Conservation (phyloP, 805 yeast species). For the Saturnispora dispora region DNA sequence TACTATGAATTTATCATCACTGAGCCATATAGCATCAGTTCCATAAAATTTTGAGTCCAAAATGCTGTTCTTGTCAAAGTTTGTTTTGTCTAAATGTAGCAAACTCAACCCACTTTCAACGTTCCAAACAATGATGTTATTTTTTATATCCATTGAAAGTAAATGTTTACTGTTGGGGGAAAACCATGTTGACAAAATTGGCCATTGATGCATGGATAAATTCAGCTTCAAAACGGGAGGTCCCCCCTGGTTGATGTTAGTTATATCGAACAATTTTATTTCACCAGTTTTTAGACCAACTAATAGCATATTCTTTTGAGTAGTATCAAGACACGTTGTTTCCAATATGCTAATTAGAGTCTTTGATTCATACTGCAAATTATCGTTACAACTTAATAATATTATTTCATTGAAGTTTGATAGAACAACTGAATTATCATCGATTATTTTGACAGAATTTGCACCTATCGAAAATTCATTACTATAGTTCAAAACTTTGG, state of each 20-base stretch:
- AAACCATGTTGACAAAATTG: slow-evolving; percentile 56
- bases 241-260: not conserved
- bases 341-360: not conserved
- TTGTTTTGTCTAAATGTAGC: slow-evolving; percentile 33
- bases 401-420: slow-evolving; percentile 13
- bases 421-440: not conserved
- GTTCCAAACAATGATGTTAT: slow-evolving; percentile 58
- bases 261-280: slow-evolving; percentile 59
- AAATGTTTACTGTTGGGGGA: slow-evolving; percentile 43
- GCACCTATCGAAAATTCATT: not conserved
- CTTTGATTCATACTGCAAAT: not conserved
- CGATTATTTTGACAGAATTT: not conserved
- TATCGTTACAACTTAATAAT: not conserved
- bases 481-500: slow-evolving; percentile 2
- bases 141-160: slow-evolving; percentile 50
- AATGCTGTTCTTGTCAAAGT: slow-evolving; percentile 4
- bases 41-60: slow-evolving; percentile 27
- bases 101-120: slow-evolving; percentile 41
- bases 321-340: not conserved
- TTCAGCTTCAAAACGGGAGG: slow-evolving; percentile 40
- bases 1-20: slow-evolving; percentile 56
- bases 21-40: slow-evolving; percentile 67
- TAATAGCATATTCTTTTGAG: not conserved
- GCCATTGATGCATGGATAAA: slow-evolving; percentile 41
- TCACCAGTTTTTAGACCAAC: slow-evolving; percentile 47